Percentiles rank a stretch among this genome's conserved stretches.
These are phyloP conservation scores for Mortierella hygrophila DNA, from an alignment of 192 early-diverging fungal species.

Conservation along the genomic window DNA sequence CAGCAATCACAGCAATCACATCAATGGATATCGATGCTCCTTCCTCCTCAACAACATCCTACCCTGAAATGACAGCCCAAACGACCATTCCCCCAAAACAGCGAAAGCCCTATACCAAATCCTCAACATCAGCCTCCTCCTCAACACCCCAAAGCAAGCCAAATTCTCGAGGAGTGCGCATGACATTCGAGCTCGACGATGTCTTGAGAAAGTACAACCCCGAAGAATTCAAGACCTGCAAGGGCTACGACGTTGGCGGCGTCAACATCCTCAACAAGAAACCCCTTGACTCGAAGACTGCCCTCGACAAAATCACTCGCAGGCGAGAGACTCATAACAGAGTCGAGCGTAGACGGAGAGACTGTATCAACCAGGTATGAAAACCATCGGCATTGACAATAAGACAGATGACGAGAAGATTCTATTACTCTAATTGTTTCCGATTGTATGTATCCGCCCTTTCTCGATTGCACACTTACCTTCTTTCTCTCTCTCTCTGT, in stretches of 20 bases:
- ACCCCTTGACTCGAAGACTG: conserved; percentile 76
- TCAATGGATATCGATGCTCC: conserved; percentile 20
- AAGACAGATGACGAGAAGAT: conserved; percentile 9
- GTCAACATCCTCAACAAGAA: conserved; percentile 81
- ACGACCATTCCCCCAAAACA: neutral
- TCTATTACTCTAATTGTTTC: neutral
- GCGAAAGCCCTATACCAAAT: conserved; percentile 11
- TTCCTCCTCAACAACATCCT: conserved; percentile 2
- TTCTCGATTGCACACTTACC: neutral
- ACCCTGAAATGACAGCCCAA: neutral
- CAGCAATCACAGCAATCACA: neutral
- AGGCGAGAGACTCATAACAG: conserved; percentile 81
- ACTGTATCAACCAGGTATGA: conserved; percentile 66
- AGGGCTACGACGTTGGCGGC: conserved; percentile 67
- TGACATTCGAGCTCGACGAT: conserved; percentile 49
- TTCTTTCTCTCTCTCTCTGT: neutral
- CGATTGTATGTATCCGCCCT: neutral
- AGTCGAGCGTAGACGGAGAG: conserved; percentile 77
- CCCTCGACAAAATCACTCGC: conserved; percentile 74
- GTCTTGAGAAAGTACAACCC: conserved; percentile 41
- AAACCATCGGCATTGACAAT: neutral
- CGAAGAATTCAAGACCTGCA: conserved; percentile 51
- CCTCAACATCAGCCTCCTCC: neutral
- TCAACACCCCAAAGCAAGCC: conserved; percentile 7
- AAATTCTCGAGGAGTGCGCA: conserved; percentile 33